Conservation (phyloP, 352 stramenopile species). For the Phytophthora foliorum region DNA sequence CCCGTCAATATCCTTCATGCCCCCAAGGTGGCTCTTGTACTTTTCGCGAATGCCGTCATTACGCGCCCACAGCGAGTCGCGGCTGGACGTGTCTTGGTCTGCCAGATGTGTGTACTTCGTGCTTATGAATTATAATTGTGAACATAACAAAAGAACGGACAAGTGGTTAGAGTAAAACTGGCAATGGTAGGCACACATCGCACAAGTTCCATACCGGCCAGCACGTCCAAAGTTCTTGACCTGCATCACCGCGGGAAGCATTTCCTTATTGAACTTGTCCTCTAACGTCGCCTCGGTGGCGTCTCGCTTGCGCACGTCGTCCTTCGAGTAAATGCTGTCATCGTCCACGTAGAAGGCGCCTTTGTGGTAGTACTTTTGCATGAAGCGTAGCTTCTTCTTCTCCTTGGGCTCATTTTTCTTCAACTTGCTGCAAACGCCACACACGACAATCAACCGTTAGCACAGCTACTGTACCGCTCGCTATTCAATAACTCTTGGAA, state of each 20-base stretch:
- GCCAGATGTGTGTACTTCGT: slow-evolving; percentile 98
- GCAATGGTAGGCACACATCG: no score
- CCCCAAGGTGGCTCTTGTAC: slow-evolving; percentile 77
- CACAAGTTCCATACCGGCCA: slow-evolving; percentile 80
- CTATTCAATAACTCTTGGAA: not conserved
- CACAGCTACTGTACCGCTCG: not conserved
- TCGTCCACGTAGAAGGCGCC: slow-evolving; percentile 98
- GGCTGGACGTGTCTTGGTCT: slow-evolving; percentile 96
- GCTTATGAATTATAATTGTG: slow-evolving; percentile 43
- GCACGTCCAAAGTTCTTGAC: slow-evolving; percentile 98
- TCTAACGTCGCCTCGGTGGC: slow-evolving; percentile 91
- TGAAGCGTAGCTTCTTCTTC: slow-evolving; percentile 94
- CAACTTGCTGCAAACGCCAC: slow-evolving; percentile 66
- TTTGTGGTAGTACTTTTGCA: slow-evolving; percentile 99
- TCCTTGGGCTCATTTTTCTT: slow-evolving; percentile 84
- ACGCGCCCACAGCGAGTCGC: slow-evolving; percentile 81
- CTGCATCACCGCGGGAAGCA: slow-evolving; percentile 97
- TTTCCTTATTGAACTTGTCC: slow-evolving; percentile 95
- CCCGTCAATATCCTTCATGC: slow-evolving; percentile 75
- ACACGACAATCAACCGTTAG: slow-evolving; percentile 12
- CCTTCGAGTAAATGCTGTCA: slow-evolving; percentile 86
- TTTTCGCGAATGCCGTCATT: slow-evolving; percentile 88
- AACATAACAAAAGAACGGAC: slow-evolving; percentile 24
- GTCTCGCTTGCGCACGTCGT: slow-evolving; percentile 94
- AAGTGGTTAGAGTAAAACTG: slow-evolving; percentile 14